Base-by-base conservation (phyloP, 352 stramenopile genomes). In the Globisporangium canariense region DNA sequence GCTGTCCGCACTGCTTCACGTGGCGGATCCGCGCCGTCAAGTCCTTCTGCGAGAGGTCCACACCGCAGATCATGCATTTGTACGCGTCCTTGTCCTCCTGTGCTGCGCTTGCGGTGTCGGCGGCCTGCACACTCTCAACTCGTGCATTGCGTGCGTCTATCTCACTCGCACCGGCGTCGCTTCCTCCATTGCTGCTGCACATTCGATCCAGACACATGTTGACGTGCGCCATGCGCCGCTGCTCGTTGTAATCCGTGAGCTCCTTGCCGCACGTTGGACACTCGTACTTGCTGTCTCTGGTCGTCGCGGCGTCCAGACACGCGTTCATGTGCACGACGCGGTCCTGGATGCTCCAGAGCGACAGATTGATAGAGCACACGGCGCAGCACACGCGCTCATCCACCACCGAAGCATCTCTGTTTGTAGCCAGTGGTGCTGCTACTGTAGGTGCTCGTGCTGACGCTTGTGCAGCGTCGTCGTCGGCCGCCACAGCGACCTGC, bases 1-100 rank as follows among this genome's bases (percentile, higher is more conserved):
- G 79, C 50, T 85, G 71, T 0, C 80, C 85, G 52, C 85, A 96
- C 53, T 78, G 72, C 65, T 96, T 96, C 46, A 91, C 71, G 57
- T 96, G 87, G n/a, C 77, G 75, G 54, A 92, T 91, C n/a, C 78
- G 77, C 28, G 64, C 63, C 49, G 68, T 69, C 7, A 90, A 28
- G 5, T 71, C 63, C 20, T 74, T 70, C 10, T 74, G 66, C 14
- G 72, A 60, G 43, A 93, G 76, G 25, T 81, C 57, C 18, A 78
- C 47, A 7, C 85, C 75, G 62, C 87, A 95, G 61, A 93, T 92
- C 43, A 81, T 88, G 62, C 87, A 95, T 5, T 60, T 60, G 59
- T 89, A 86, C 16, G 32, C 38, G 14, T 66, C 20, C 34, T 53
- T 22, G 3, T 25, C 36, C 0, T 40, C n/a, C 25, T 8, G 34